Evolutionary conservation across 257 asterid species (phyloP).

Genomic region (Anisodus acutangulus): DNA sequence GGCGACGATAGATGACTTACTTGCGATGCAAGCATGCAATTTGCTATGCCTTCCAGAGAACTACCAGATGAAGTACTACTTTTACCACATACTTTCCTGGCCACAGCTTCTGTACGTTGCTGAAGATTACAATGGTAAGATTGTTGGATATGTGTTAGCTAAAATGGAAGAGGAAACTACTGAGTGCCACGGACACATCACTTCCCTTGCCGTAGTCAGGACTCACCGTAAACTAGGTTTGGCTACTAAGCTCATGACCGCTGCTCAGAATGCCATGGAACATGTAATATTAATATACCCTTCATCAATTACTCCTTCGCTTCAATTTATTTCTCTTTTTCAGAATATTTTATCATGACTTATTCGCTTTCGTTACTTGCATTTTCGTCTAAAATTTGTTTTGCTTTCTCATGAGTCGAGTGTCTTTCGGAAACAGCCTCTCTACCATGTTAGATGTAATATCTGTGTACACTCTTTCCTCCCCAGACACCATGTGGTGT

Average conservation of each 20-base stretch:
- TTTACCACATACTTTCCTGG: conserved; percentile 97
- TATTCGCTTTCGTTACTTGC: too few relatives aligned
- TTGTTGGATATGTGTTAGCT: conserved; percentile 94
- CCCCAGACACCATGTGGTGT: too few relatives aligned
- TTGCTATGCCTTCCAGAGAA: conserved; percentile 92
- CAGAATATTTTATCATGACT: too few relatives aligned
- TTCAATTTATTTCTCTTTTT: too few relatives aligned
- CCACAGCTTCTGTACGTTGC: conserved; percentile 98
- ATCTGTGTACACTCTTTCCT: too few relatives aligned
- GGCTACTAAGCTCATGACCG: conserved; percentile 98
- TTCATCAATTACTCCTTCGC: too few relatives aligned
- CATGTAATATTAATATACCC: conserved; percentile 47
- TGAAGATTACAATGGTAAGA: conserved; percentile 94
- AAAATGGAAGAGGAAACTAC: conserved; percentile 96
- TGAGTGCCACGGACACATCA: conserved; percentile 98
- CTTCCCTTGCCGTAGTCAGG: conserved; percentile 97
- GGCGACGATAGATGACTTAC: conserved; percentile 87
- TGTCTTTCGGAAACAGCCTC: too few relatives aligned
- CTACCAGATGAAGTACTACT: conserved; percentile 96
- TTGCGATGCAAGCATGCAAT: conserved; percentile 98
- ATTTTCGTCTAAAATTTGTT: too few relatives aligned
- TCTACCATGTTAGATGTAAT: too few relatives aligned
- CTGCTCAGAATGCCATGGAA: conserved; percentile 98
- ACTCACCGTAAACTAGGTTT: conserved; percentile 95
- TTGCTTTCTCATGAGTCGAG: too few relatives aligned